Conservation (phyloP, 2,329 filamentous ascomycete species). For the Fonsecaea monophora region DNA sequence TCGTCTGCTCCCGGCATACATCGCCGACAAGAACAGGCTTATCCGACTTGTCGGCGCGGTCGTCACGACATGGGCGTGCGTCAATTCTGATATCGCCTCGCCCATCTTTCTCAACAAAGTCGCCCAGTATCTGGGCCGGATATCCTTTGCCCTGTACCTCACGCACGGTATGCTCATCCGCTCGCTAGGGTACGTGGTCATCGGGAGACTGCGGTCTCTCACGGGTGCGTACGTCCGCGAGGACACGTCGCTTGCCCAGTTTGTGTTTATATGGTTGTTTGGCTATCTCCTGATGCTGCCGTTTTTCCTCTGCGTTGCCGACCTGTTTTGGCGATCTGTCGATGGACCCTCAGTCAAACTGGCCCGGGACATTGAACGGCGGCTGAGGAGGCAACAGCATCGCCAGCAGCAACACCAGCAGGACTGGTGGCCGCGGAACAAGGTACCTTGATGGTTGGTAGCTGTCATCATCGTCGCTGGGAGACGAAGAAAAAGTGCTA, state of each 20-base stretch:
- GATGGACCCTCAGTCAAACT: slow-evolving; percentile 61
- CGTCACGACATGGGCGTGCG: slow-evolving; percentile 25
- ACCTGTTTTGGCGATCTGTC: slow-evolving; percentile 65
- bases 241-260: slow-evolving; percentile 11
- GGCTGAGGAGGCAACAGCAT: background rate
- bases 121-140: slow-evolving; percentile 43
- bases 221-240: background rate
- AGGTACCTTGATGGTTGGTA: background rate
- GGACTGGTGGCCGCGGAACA: slow-evolving; percentile 2
- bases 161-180: slow-evolving; percentile 37
- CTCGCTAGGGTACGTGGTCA: slow-evolving; percentile 23
- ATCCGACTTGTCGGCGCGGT: slow-evolving; percentile 25
- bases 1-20: slow-evolving; percentile 15
- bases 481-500: background rate
- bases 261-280: slow-evolving; percentile 39
- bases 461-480: background rate
- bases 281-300: slow-evolving; percentile 51
- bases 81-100: slow-evolving; percentile 12
- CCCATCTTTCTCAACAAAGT: slow-evolving; percentile 27
- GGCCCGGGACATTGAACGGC: slow-evolving; percentile 56
- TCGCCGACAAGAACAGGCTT: slow-evolving; percentile 21
- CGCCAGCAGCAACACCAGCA: background rate
- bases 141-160: slow-evolving; percentile 45
- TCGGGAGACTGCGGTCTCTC: slow-evolving; percentile 8
- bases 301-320: slow-evolving; percentile 60